A percentile compares a stretch with the other conserved stretches of the same genome.
These are phyloP conservation scores for Xylona heveae DNA, from an alignment of 495 filamentous ascomycete genomes.

Conservation along the genomic window DNA sequence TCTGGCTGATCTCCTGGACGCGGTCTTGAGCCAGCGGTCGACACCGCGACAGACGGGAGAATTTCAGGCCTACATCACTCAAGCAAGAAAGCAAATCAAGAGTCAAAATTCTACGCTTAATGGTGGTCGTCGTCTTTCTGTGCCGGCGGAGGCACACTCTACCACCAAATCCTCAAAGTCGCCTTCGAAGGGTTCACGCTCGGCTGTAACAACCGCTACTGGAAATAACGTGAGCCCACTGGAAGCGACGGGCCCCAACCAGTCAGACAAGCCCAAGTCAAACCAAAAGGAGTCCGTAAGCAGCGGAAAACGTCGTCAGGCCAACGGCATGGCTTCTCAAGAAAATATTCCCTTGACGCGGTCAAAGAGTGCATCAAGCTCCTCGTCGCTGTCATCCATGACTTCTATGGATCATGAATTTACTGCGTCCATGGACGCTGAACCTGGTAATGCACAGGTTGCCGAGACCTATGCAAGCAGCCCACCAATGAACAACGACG, in stretches of 20 bases:
- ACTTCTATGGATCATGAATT: conserved; percentile 16
- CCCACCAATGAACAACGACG: conserved; percentile 7
- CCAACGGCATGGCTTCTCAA: conserved; percentile 7
- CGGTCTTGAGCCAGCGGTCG: conserved; percentile 18
- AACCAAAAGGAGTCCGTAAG: conserved; percentile 3
- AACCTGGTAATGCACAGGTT: conserved; percentile 3
- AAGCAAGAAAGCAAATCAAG: conserved; percentile 14
- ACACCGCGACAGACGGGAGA: conserved; percentile 17
- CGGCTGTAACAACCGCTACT: conserved; percentile 2
- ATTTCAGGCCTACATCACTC: conserved; percentile 19
- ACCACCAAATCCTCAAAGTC: conserved; percentile 1
- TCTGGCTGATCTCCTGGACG: conserved; percentile 19
- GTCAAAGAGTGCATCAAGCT: conserved; percentile 15
- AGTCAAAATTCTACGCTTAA: conserved; percentile 3
- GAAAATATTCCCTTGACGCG: conserved; percentile 8
- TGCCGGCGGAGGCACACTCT: background rate
- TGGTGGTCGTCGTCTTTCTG: background rate
- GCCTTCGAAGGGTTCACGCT: background rate
- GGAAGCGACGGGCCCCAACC: conserved; percentile 4
- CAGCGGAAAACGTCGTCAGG: conserved; percentile 2
- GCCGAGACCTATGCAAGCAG: conserved; percentile 6
- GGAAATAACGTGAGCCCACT: conserved; percentile 5
- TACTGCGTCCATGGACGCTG: conserved; percentile 7
- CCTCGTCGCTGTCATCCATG: conserved; percentile 23
- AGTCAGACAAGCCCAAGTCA: conserved; percentile 1